phyloP scores from a whole-genome alignment of 2,329 filamentous ascomycete genomes.

The Penicillium paneum region DNA sequence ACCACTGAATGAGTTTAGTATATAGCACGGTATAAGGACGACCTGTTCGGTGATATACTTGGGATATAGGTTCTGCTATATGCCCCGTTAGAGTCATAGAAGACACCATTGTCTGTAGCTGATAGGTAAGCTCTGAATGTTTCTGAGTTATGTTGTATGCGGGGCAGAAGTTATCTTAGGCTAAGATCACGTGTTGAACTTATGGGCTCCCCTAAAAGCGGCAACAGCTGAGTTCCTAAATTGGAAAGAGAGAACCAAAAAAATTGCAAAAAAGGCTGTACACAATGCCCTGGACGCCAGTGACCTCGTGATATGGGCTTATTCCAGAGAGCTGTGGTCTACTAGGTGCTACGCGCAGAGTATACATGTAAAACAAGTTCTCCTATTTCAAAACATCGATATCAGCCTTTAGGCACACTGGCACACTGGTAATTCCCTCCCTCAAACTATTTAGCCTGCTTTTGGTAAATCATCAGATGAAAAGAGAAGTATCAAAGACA shows the following conservation, averaged over 20 bases:
- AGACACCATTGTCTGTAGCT: too few species aligned
- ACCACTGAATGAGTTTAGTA: too few species aligned
- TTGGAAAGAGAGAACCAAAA: background rate
- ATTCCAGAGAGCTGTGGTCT: background rate
- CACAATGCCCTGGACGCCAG: background rate
- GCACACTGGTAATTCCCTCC: background rate
- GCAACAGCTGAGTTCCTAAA: background rate
- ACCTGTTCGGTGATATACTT: too few species aligned
- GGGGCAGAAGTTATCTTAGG: too few species aligned
- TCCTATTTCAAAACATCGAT: background rate
- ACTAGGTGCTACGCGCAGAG: background rate
- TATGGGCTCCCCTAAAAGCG: background rate
- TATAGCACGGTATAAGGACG: too few species aligned
- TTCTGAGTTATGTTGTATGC: too few species aligned
- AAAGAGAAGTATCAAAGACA: background rate
- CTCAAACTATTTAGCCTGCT: too few species aligned
- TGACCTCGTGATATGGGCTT: background rate
- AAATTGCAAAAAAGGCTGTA: background rate
- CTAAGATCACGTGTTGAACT: accelerated
- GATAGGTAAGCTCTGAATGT: too few species aligned
- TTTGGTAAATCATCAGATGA: background rate
- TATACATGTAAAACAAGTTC: background rate
- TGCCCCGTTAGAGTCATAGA: too few species aligned
- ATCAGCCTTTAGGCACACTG: background rate
- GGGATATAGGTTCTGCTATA: too few species aligned